These are phyloP conservation scores for Aspergillus saccharolyticus DNA, from an alignment of 495 filamentous ascomycete genomes.

Conservation along the genomic window DNA sequence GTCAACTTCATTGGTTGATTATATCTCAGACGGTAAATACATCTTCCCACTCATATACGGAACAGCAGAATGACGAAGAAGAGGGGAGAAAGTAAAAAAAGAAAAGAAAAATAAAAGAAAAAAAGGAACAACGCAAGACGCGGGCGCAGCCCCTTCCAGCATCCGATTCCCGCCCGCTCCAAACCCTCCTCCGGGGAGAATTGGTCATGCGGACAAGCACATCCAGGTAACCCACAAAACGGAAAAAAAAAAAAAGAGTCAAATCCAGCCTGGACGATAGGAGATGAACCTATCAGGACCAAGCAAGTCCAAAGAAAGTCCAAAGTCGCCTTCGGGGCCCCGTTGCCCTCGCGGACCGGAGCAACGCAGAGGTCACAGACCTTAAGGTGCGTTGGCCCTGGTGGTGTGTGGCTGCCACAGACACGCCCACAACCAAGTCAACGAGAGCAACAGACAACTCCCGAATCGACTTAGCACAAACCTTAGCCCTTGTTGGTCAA, in stretches of 20 bases:
- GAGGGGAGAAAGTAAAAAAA: too few relatives aligned
- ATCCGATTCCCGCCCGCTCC: constrained; percentile 39
- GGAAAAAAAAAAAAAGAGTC: neutral
- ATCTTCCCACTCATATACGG: constrained; percentile 21
- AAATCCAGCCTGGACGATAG: constrained; percentile 45
- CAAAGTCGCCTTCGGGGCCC: constrained; percentile 4
- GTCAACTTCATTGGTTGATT: constrained; percentile 2
- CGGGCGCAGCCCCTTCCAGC: constrained; percentile 34
- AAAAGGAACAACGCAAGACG: constrained; percentile 13
- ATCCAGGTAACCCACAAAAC: constrained; percentile 32
- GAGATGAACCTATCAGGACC: constrained; percentile 45
- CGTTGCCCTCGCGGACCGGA: constrained; percentile 1
- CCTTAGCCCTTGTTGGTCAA: constrained; percentile 11
- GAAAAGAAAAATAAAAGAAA: constrained; percentile 16
- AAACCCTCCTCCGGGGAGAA: constrained; percentile 17
- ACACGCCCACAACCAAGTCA: constrained; percentile 19
- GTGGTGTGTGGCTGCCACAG: constrained; percentile 31
- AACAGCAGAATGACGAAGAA: constrained; percentile 20
- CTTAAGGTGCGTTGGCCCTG: neutral
- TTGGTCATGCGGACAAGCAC: constrained; percentile 25
- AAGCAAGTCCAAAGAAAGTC: neutral
- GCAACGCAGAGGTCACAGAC: constrained; percentile 21
- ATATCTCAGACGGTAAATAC: constrained; percentile 18
- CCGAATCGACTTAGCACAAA: neutral
- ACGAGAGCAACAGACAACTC: constrained; percentile 1